Conservation (phyloP, 371 early-diverging fungal species). For the Mortierella sp. region DNA sequence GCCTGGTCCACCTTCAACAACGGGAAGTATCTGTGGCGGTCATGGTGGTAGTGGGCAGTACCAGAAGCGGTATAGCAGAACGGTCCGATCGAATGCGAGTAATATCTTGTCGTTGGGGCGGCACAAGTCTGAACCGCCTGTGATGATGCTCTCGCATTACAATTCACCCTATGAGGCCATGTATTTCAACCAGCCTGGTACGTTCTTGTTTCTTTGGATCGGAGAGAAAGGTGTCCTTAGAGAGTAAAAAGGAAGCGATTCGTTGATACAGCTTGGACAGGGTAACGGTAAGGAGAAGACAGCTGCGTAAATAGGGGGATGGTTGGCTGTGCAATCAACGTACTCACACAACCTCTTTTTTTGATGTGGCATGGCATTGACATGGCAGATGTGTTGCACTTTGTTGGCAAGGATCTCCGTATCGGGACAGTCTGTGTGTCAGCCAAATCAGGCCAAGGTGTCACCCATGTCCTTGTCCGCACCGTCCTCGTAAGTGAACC, state of each 20-base stretch:
- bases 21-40: background rate
- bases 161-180: slow-evolving; percentile 45
- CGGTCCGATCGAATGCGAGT: slow-evolving; percentile 44
- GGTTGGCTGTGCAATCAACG: background rate
- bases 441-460: slow-evolving; percentile 14
- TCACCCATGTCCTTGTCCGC: slow-evolving; percentile 39
- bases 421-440: slow-evolving; percentile 50
- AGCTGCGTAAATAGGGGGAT: background rate
- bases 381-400: slow-evolving; percentile 26
- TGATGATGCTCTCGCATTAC: slow-evolving; percentile 48
- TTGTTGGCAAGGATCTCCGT: slow-evolving; percentile 39
- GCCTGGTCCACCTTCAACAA: background rate
- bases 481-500: slow-evolving; percentile 47
- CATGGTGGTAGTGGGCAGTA: background rate
- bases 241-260: background rate
- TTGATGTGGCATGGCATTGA: background rate
- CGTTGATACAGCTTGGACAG: too few relatives aligned
- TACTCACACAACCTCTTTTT: background rate
- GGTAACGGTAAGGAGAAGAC: too few relatives aligned
- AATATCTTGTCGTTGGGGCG: slow-evolving; percentile 30
- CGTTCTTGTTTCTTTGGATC: background rate
- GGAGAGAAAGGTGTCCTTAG: background rate
- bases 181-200: slow-evolving; percentile 42
- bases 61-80: slow-evolving; percentile 26
- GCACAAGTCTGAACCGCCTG: slow-evolving; percentile 41